Conservation (phyloP, 768 basidiomycete genomes). For the Cystobasidium ongulense region DNA sequence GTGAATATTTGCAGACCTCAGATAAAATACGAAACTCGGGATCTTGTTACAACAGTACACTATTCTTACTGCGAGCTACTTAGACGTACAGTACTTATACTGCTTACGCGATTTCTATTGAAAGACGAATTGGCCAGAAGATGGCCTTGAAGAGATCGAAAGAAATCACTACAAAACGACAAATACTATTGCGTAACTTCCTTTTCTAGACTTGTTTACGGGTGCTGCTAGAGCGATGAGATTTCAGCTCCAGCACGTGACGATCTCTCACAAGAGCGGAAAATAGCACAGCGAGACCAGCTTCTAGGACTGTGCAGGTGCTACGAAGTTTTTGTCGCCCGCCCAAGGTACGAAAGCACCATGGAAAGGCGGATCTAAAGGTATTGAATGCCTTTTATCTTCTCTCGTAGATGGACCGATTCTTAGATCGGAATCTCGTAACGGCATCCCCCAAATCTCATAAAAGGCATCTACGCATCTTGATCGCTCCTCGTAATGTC, state of each 20-base stretch:
- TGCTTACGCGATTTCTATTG: no score
- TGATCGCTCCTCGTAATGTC: slow-evolving; percentile 5
- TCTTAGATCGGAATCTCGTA: neutral
- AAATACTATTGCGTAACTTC: no score
- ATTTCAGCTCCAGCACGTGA: neutral
- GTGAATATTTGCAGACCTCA: no score
- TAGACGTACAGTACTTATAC: no score
- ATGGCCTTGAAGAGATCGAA: no score
- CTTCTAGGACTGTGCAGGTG: neutral
- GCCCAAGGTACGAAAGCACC: slow-evolving; percentile 7
- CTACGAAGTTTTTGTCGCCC: slow-evolving; percentile 1
- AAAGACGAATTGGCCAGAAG: no score
- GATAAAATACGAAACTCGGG: no score
- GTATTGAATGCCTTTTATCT: neutral
- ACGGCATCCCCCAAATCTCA: slow-evolving; percentile 26
- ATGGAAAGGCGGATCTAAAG: slow-evolving; percentile 8
- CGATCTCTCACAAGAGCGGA: neutral
- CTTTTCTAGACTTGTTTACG: no score
- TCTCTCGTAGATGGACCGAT: slow-evolving; percentile 5
- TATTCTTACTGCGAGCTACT: no score
- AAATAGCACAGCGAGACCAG: neutral
- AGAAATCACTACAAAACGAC: no score
- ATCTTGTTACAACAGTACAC: no score
- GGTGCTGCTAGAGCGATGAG: no score
- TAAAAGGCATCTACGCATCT: slow-evolving; percentile 6